Percentiles rank a stretch among this genome's conserved stretches.
Evolutionary conservation across 768 basidiomycete genomes (phyloP).

Genomic region (Pisolithus sp.): DNA sequence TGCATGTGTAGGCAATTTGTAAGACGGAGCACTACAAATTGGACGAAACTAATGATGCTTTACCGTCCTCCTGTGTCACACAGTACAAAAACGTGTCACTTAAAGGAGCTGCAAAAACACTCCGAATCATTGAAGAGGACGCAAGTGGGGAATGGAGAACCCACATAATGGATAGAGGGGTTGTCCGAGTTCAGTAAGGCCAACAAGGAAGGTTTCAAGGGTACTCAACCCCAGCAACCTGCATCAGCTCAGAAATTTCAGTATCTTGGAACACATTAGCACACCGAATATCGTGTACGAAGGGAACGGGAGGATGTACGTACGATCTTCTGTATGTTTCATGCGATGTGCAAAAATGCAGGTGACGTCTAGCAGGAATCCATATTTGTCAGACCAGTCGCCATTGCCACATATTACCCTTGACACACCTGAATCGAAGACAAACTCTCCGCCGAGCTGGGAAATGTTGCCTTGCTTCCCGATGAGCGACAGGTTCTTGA

Average conservation of each 20-base stretch:
- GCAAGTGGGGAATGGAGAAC: no score
- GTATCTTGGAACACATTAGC: constrained; percentile 40
- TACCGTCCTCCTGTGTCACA: no score
- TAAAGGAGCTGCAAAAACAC: no score
- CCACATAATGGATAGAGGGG: no score
- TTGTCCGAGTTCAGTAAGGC: no score
- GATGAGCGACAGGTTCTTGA: constrained; percentile 40
- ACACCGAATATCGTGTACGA: not conserved
- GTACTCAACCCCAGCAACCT: constrained; percentile 32
- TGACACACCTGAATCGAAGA: constrained; percentile 49
- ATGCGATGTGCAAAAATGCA: constrained; percentile 53
- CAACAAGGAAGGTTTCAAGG: constrained; percentile 11
- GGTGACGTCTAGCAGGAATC: constrained; percentile 8
- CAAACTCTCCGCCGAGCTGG: constrained; percentile 59
- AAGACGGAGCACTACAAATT: no score
- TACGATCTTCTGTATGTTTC: constrained; percentile 57
- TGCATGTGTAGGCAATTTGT: no score
- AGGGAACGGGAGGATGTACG: constrained; percentile 2
- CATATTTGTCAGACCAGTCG: not conserved
- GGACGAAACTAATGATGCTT: no score
- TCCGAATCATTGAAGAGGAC: no score
- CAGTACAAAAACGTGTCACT: no score
- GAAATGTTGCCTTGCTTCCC: constrained; percentile 59
- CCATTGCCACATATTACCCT: not conserved
- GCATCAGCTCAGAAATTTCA: constrained; percentile 35